Percentiles rank a stretch among this genome's conserved stretches.
Evolutionary conservation across 1,284 basidiomycete genomes (phyloP).

Genomic region (Neolentinus lepideus): DNA sequence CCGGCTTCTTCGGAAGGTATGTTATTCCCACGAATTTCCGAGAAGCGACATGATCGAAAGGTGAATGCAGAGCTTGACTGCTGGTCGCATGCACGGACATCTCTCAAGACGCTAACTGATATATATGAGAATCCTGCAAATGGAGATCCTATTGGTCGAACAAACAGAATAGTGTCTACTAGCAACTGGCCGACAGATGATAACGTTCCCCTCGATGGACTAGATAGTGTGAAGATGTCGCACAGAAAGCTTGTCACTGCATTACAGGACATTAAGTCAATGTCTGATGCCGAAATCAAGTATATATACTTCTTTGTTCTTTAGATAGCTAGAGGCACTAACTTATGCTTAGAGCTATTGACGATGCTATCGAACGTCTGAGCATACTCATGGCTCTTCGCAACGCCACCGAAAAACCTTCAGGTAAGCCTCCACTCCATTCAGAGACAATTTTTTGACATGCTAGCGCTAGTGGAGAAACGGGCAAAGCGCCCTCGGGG

Average conservation of each 20-base stretch:
- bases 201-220: conserved; percentile 54
- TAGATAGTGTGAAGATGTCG: conserved; percentile 52
- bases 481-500: conserved; percentile 67
- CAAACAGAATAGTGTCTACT: conserved; percentile 60
- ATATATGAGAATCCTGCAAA: conserved; percentile 43
- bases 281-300: conserved; percentile 59
- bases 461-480: conserved; percentile 42
- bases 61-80: conserved; percentile 52
- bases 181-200: conserved; percentile 60
- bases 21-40: not conserved
- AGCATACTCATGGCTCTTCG: conserved; percentile 63
- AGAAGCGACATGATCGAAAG: not conserved
- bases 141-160: conserved; percentile 55
- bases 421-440: conserved; percentile 37
- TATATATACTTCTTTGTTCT: conserved; percentile 25
- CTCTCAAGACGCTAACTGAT: conserved; percentile 45
- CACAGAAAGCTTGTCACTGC: conserved; percentile 56
- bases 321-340: not conserved
- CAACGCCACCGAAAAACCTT: conserved; percentile 55
- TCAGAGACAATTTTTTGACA: not conserved
- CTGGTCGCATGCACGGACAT: conserved; percentile 59
- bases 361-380: conserved; percentile 62
- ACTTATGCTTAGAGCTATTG: conserved; percentile 44
- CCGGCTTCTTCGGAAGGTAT: conserved; percentile 56
- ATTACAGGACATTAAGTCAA: conserved; percentile 51